Conservation (phyloP, 192 early-diverging fungal species). For the Coemansia sp. region DNA sequence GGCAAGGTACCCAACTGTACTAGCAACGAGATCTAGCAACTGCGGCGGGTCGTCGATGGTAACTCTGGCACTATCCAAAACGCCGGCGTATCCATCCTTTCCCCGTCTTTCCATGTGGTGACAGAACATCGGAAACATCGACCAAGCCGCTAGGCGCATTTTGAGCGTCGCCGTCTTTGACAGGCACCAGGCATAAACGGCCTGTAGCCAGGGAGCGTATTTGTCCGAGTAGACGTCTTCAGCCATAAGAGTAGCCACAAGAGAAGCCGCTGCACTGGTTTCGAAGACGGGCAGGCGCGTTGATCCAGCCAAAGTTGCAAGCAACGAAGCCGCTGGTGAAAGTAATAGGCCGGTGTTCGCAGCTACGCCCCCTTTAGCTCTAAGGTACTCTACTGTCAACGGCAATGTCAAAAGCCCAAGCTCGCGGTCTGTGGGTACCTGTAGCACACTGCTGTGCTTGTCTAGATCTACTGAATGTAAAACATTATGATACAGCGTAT, state of each 20-base stretch:
- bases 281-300: not conserved
- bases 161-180: constrained; percentile 12
- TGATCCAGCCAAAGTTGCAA: not conserved
- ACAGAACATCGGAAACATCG: constrained; percentile 39
- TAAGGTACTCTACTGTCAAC: not conserved
- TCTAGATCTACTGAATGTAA: not conserved
- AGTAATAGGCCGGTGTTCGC: not conserved
- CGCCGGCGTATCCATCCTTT: constrained; percentile 12
- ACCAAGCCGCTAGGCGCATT: constrained; percentile 35
- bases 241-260: constrained; percentile 10
- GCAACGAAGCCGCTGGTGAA: not conserved
- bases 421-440: not conserved
- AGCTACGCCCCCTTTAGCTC: not conserved
- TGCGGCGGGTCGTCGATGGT: constrained; percentile 33
- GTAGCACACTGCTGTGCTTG: not conserved
- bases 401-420: constrained; percentile 11
- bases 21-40: constrained; percentile 36
- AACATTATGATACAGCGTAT: not conserved
- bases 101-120: not conserved
- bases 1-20: constrained; percentile 29
- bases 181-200: constrained; percentile 22
- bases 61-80: constrained; percentile 20
- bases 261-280: constrained; percentile 8
- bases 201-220: constrained; percentile 20
- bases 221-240: constrained; percentile 13